Conservation (phyloP, 805 yeast species). For the Monosporozyma servazzii region DNA sequence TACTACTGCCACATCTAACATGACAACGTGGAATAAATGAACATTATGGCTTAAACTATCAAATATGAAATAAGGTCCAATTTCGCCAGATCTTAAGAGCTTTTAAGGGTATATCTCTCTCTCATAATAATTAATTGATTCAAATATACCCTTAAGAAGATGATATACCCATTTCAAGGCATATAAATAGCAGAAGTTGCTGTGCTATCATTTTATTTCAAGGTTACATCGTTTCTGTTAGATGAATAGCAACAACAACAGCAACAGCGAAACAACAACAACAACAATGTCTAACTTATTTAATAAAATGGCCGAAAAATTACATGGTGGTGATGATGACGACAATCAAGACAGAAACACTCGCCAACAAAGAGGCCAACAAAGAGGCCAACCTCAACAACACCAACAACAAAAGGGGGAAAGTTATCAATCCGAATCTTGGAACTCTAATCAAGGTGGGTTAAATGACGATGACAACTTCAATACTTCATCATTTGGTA, state of each 20-base stretch:
- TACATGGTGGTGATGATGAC: conserved; percentile 18
- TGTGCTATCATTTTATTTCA: neutral
- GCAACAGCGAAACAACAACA: neutral
- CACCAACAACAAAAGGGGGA: neutral
- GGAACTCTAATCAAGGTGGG: neutral
- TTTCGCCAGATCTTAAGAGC: neutral
- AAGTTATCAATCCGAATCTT: neutral
- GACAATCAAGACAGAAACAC: conserved; percentile 6
- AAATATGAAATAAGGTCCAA: neutral
- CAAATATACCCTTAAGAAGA: neutral
- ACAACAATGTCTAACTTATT: conserved; percentile 24
- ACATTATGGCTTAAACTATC: neutral
- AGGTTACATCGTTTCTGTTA: neutral
- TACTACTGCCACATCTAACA: neutral
- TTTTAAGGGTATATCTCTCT: neutral
- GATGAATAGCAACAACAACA: neutral
- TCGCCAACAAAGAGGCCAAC: conserved; percentile 7
- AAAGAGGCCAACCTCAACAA: conserved; percentile 1
- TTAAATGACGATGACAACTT: neutral
- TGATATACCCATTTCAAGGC: neutral
- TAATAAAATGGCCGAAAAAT: conserved; percentile 26
- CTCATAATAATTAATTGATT: neutral
- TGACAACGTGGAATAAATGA: neutral
- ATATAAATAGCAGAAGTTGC: neutral
- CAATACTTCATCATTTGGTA: neutral